Evolutionary conservation across 108 stramenopile species (phyloP), one percentile per base, ranked within the genome.

Genomic region (Discostella stelligeroides): DNA sequence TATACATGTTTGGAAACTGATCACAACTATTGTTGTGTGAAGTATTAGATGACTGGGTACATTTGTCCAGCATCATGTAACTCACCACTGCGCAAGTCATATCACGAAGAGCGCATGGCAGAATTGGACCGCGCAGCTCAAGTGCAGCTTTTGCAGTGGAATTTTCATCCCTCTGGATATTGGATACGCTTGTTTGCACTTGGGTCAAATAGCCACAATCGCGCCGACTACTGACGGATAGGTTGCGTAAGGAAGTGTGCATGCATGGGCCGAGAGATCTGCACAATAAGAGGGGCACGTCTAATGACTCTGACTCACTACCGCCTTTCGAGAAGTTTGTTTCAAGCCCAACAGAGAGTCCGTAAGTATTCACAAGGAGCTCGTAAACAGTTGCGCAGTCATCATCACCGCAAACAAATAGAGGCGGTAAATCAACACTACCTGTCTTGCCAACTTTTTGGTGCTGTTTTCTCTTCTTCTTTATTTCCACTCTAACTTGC

Each of bases 351-450:
- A 63, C 47, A 1, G 75, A 62, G 15, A 68, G 45, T 25, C 89
- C 90, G 46, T 56, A 61, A 25, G 73, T 71, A 63, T 87, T 91
- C 50, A 79, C 49, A 42, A 80, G 84, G n/a, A 87, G 59, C 56
- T 91, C 86, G 51, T 71, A 85, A 20, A 88, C 80, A n/a, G 66
- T 45, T 21, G 67, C 61, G 54, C 88, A 88, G 60, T 87, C 81
- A 29, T 86, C 86, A 24, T 71, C 72, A 24, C 90, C 90, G 11
- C 46, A 60, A 49, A 88, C 56, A 41, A 62, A 73, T 40, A 86
- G 46, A 48, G 86, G 63, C 41, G 60, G 64, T 24, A 29, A 27
- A 15, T 40, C 56, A 17, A 57, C 27, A n/a, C 47, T 47, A 28
- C 11, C 62, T 14, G 18, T 27, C 21, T 43, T 34, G 25, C 28